These are phyloP conservation scores for Mycotypha africana DNA, from an alignment of 371 early-diverging fungal genomes.

Conservation along the genomic window DNA sequence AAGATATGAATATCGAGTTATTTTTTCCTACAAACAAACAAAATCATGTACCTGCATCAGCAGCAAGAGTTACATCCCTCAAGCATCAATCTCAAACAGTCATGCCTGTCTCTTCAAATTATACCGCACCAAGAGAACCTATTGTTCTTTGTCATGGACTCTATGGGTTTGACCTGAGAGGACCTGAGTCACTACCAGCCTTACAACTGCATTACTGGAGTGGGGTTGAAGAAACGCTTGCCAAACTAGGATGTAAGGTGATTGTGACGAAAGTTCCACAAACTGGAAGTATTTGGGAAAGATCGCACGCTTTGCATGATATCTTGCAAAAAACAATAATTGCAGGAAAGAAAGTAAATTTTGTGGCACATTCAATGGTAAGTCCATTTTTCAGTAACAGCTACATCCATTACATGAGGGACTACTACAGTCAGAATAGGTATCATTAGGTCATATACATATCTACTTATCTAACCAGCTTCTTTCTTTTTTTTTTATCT, in stretches of 20 bases:
- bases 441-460: too few species aligned
- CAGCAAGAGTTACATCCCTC: too few species aligned
- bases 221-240: constrained; percentile 77
- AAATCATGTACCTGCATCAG: too few species aligned
- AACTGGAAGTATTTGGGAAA: constrained; percentile 71
- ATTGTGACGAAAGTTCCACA: constrained; percentile 76
- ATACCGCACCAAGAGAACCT: constrained; percentile 75
- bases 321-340: constrained; percentile 48
- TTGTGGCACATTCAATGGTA: constrained; percentile 91
- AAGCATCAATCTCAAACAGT: too few species aligned
- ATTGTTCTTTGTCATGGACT: constrained; percentile 89
- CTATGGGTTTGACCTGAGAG: constrained; percentile 83
- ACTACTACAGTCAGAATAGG: neutral
- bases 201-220: constrained; percentile 91
- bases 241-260: constrained; percentile 79
- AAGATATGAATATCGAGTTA: too few species aligned
- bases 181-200: constrained; percentile 70
- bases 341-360: constrained; percentile 65
- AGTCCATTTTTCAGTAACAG: neutral
- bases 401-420: too few species aligned
- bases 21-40: too few species aligned
- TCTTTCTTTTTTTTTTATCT: too few species aligned
- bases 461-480: too few species aligned
- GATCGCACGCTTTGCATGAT: constrained; percentile 74
- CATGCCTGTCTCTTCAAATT: constrained; percentile 55